Base-by-base conservation (phyloP, 1,284 basidiomycete genomes). In the Puccinia coronata region DNA sequence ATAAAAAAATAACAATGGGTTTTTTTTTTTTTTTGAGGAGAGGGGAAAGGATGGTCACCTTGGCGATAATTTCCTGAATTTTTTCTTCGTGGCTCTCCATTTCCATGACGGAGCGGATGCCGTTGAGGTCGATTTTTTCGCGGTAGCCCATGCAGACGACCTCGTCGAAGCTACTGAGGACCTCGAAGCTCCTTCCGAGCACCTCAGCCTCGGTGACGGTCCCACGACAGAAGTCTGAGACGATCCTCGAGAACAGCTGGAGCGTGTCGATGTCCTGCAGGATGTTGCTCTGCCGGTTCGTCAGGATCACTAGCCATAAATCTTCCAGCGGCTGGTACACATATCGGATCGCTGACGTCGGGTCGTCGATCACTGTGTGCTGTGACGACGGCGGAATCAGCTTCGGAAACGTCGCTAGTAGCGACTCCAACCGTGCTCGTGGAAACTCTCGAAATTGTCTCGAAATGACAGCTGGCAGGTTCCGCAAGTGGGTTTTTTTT, bases 71-170 rank as follows among this genome's bases (percentile, higher is more conserved):
- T 85, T 99, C 97, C 86, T 99, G 96, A 83, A 99, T 98, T 89
- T 98, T 98, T 88, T 99, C 97, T 87, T 99, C 97, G 87, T 99
- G 97, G 87, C 92, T 94, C 88, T 99, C 97, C 92, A 98, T 98
- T 89, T 98, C 97, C 83, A 99, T 88, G 55, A 97, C 91, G 84
- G 90, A 96, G 84, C 94, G 89, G 65, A 99, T 93, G 87, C 98
- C 96, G 86, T 92, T 91, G 70, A 99, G 87, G 85, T 92, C 95
- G 76, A 98, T 93, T 83, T 93, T 92, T 87, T 99, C 97, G 85
- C 95, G 89, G 88, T 96, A 98, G 0, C 97, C 97, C 83, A 98
- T 86, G 84, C 92, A 94, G 82, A 98, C 92, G 84, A 98, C 92
- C 88, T 99, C 97, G 87, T 99, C 97, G 85, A 99, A 98, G 16